phyloP scores from a whole-genome alignment of 2,329 filamentous ascomycete species.

The Xylariaceae sp. region DNA sequence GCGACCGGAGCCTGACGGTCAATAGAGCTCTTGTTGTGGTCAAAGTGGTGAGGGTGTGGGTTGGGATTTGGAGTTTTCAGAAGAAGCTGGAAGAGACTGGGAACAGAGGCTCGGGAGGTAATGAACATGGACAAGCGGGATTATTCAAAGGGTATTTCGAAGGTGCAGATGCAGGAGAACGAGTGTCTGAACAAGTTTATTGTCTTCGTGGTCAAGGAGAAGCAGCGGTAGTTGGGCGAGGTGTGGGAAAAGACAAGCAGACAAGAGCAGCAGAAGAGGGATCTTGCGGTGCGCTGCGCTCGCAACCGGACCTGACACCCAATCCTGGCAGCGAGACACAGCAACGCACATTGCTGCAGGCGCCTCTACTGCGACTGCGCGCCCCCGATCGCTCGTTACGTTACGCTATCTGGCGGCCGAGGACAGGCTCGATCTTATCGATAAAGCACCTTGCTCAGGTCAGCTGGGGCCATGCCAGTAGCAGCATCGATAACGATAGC shows the following conservation, averaged over 20 bases:
- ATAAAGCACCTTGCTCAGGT: slow-evolving; percentile 12
- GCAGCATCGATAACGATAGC: not conserved
- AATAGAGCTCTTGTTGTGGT: slow-evolving; percentile 1
- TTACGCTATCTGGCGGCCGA: slow-evolving; percentile 28
- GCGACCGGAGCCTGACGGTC: not conserved
- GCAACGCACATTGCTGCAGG: slow-evolving; percentile 5
- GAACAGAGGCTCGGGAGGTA: too few species aligned
- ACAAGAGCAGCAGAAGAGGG: slow-evolving; percentile 21
- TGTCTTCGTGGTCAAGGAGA: not conserved
- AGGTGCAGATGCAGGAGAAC: slow-evolving; percentile 9
- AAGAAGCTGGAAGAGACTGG: too few species aligned
- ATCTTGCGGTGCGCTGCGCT: slow-evolving; percentile 25
- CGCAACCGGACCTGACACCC: slow-evolving; percentile 21
- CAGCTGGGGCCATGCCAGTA: not conserved
- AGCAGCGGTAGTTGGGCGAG: slow-evolving; percentile 14
- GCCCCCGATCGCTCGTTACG: slow-evolving; percentile 19
- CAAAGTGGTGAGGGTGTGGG: not conserved
- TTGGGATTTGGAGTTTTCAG: slow-evolving; percentile 15
- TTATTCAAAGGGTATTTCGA: too few species aligned
- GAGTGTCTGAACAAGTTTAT: slow-evolving; percentile 10
- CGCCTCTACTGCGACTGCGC: slow-evolving; percentile 20
- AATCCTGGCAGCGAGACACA: slow-evolving; percentile 19
- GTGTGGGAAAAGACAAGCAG: slow-evolving; percentile 16
- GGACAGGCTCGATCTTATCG: slow-evolving; percentile 25
- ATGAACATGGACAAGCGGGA: too few species aligned